Percentiles rank a stretch among this genome's conserved stretches.
These are phyloP conservation scores for Fusarium xyrophilum DNA, from an alignment of 2,329 filamentous ascomycete species.

Conservation along the genomic window DNA sequence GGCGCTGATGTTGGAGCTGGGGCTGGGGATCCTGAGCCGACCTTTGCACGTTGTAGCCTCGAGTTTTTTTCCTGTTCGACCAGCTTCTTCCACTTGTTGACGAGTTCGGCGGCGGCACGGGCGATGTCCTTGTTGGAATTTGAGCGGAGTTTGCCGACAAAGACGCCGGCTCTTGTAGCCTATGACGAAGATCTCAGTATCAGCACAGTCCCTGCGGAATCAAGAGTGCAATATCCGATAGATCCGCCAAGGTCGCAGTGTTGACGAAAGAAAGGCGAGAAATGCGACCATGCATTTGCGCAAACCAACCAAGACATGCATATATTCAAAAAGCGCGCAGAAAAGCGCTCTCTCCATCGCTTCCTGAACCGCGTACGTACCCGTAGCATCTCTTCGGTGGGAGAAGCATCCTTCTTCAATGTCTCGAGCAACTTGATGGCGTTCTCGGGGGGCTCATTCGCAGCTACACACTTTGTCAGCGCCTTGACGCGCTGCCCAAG, in stretches of 20 bases:
- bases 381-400: slow-evolving; percentile 88
- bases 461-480: slow-evolving; percentile 77
- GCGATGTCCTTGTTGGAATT: slow-evolving; percentile 85
- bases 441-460: slow-evolving; percentile 75
- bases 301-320: slow-evolving; percentile 14
- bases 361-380: slow-evolving; percentile 59
- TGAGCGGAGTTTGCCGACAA: slow-evolving; percentile 79
- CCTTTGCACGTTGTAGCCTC: slow-evolving; percentile 53
- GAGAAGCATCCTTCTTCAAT: slow-evolving; percentile 79
- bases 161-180: slow-evolving; percentile 89
- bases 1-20: slow-evolving; percentile 63
- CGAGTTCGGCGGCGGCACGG: slow-evolving; percentile 78
- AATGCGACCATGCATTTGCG: slow-evolving; percentile 34
- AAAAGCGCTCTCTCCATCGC: neutral
- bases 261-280: neutral
- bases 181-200: slow-evolving; percentile 42
- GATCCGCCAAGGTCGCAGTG: neutral
- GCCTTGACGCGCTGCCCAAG: slow-evolving; percentile 79
- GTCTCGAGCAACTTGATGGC: slow-evolving; percentile 78
- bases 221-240: neutral
- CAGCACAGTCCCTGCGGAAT: slow-evolving; percentile 10
- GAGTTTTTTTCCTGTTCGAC: slow-evolving; percentile 70
- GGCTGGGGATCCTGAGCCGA: slow-evolving; percentile 48
- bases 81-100: slow-evolving; percentile 84
- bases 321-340: neutral